phyloP scores from a whole-genome alignment of 768 basidiomycete genomes.

The Gymnopilus junonius region DNA sequence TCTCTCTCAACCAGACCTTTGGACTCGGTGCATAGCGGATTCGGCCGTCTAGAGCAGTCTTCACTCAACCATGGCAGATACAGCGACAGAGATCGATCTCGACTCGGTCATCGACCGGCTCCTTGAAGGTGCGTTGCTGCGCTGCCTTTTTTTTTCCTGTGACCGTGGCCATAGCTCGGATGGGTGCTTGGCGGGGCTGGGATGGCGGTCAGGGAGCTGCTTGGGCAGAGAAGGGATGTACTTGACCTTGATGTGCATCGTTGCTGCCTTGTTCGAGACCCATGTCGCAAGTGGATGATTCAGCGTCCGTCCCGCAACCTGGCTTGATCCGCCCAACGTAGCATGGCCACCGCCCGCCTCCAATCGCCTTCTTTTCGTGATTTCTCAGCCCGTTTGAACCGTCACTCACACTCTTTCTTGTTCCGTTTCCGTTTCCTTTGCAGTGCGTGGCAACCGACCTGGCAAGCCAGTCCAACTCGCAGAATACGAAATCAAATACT shows the following conservation, averaged over 20 bases:
- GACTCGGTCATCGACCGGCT: slow-evolving; percentile 99
- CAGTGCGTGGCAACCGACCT: slow-evolving; percentile 95
- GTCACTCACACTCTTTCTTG: slow-evolving; percentile 29
- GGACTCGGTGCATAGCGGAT: slow-evolving; percentile 9
- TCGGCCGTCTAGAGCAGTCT: background rate
- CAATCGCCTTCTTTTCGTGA: slow-evolving; percentile 1
- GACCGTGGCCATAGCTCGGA: background rate
- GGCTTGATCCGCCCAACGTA: background rate
- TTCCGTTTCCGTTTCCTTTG: slow-evolving; percentile 23
- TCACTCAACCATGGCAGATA: slow-evolving; percentile 65
- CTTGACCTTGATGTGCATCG: background rate
- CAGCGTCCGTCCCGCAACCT: slow-evolving; percentile 9
- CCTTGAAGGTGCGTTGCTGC: slow-evolving; percentile 80
- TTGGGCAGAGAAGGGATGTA: background rate
- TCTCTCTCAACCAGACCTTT: background rate
- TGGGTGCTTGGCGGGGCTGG: background rate
- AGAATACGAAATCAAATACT: slow-evolving; percentile 99
- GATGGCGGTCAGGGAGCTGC: background rate
- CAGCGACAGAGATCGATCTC: slow-evolving; percentile 93
- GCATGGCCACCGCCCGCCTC: background rate
- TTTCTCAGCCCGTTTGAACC: slow-evolving; percentile 7
- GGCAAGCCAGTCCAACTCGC: slow-evolving; percentile 98
- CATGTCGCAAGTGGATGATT: slow-evolving; percentile 22
- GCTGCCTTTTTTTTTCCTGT: background rate
- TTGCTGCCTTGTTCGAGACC: slow-evolving; percentile 11